A percentile compares a stretch with the other conserved stretches of the same genome.
Evolutionary conservation across 805 yeast genomes (phyloP).

Genomic region (Komagataella populi): DNA sequence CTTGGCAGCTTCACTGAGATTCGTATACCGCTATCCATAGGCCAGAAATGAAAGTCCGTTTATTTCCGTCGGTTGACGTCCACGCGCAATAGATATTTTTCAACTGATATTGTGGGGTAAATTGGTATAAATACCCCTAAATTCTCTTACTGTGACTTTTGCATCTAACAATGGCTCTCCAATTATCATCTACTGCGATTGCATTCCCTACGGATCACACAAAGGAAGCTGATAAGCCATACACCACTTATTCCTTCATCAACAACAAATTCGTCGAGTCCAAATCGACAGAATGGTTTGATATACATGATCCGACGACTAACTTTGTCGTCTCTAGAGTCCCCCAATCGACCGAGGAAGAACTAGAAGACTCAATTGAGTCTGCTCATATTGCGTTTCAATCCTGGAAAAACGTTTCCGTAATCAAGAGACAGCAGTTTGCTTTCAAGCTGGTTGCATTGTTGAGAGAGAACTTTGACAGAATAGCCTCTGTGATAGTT

Average conservation of each 20-base stretch:
- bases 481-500: slow-evolving; percentile 51
- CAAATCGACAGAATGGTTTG: slow-evolving; percentile 45
- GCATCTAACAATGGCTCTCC: slow-evolving; percentile 1
- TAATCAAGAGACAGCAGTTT: slow-evolving; percentile 42
- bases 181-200: slow-evolving; percentile 19
- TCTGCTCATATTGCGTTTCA: slow-evolving; percentile 53
- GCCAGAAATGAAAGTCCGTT: neutral
- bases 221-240: slow-evolving; percentile 23
- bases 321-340: slow-evolving; percentile 50
- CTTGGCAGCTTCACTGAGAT: too few species aligned
- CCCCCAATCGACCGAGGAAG: slow-evolving; percentile 59
- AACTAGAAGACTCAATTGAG: slow-evolving; percentile 50
- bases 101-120: neutral
- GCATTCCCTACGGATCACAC: slow-evolving; percentile 28
- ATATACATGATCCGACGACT: slow-evolving; percentile 68
- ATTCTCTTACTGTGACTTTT: neutral
- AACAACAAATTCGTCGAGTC: slow-evolving; percentile 37
- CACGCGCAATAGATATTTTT: neutral
- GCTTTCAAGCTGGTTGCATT: slow-evolving; percentile 57
- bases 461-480: slow-evolving; percentile 51
- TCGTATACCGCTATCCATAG: too few species aligned
- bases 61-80: neutral
- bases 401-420: slow-evolving; percentile 35
- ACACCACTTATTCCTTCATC: slow-evolving; percentile 34
- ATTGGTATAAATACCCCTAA: neutral